These are phyloP conservation scores for Skeletonema menzelii DNA, from an alignment of 108 stramenopile genomes.

Conservation along the genomic window DNA sequence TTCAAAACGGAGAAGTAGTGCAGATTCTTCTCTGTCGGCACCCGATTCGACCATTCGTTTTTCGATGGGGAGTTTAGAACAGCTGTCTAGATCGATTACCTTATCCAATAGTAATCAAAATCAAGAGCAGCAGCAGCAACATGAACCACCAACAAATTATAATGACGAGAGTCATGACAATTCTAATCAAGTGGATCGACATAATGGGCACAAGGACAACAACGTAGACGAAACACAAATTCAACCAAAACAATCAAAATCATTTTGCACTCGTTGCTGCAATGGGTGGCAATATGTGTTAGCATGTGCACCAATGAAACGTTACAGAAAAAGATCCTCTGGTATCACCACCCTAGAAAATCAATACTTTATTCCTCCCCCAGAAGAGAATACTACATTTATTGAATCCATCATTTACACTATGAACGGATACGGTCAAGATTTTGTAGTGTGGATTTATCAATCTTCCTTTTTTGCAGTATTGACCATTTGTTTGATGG, in stretches of 20 bases:
- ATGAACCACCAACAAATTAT: not conserved
- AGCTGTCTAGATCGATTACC: not conserved
- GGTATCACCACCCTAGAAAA: slow-evolving; percentile 17
- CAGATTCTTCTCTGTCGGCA: not conserved
- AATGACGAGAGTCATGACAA: not conserved
- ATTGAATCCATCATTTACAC: not conserved
- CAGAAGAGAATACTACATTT: slow-evolving; percentile 13
- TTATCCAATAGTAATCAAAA: not conserved
- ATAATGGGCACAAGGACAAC: not conserved
- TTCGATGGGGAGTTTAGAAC: not conserved
- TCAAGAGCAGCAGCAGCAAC: not conserved
- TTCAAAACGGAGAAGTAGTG: not conserved
- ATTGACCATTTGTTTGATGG: slow-evolving; percentile 1
- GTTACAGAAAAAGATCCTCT: not conserved
- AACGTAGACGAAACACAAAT: not conserved
- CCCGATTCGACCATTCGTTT: not conserved
- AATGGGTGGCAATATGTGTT: not conserved
- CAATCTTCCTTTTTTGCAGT: slow-evolving; percentile 26
- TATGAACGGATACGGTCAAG: slow-evolving; percentile 10
- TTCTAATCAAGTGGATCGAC: not conserved
- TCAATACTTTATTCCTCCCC: slow-evolving; percentile 31
- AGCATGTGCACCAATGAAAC: not conserved
- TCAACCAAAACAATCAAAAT: not conserved
- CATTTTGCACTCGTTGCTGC: not conserved
- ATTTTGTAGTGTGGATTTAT: slow-evolving; percentile 32